A percentile compares a stretch with the other conserved stretches of the same genome.
These are phyloP conservation scores for Plasmodium ovale DNA, from an alignment of 169 alveolate species.

Conservation along the genomic window DNA sequence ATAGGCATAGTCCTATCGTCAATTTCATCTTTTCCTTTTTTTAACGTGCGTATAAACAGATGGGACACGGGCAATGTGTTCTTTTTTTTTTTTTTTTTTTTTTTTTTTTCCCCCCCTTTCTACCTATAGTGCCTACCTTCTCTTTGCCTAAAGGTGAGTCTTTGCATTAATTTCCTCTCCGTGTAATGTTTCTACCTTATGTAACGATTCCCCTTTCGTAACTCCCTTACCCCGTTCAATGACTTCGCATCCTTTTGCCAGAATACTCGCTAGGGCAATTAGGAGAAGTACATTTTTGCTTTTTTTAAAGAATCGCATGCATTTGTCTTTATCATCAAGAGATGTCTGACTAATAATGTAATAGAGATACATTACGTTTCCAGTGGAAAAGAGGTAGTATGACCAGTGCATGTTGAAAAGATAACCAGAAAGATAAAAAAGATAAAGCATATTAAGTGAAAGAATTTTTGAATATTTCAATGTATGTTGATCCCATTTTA, in stretches of 20 bases:
- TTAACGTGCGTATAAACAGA: no score
- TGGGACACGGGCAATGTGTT: no score
- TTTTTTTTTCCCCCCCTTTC: background rate
- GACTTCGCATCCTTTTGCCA: constrained; percentile 25
- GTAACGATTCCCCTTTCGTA: background rate
- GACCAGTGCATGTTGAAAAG: constrained; percentile 40
- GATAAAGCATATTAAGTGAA: constrained; percentile 13
- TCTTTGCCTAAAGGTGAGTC: background rate
- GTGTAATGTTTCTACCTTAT: background rate
- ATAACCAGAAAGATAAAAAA: constrained; percentile 39
- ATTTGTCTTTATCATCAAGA: constrained; percentile 26
- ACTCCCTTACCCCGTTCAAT: background rate
- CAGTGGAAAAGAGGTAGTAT: constrained; percentile 25
- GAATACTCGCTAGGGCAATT: constrained; percentile 4
- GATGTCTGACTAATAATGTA: background rate
- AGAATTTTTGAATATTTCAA: constrained; percentile 75
- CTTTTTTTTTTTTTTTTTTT: no score
- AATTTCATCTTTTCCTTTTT: no score
- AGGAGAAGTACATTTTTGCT: constrained; percentile 28
- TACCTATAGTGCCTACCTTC: background rate
- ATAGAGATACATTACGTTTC: constrained; percentile 33
- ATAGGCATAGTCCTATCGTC: no score
- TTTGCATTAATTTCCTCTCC: no score
- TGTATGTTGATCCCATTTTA: constrained; percentile 86
- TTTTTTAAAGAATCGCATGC: constrained; percentile 58